Percentiles rank a stretch among this genome's conserved stretches.
These are phyloP conservation scores for Brassica nigra DNA, from an alignment of 345 rosid genomes.

Conservation along the genomic window DNA sequence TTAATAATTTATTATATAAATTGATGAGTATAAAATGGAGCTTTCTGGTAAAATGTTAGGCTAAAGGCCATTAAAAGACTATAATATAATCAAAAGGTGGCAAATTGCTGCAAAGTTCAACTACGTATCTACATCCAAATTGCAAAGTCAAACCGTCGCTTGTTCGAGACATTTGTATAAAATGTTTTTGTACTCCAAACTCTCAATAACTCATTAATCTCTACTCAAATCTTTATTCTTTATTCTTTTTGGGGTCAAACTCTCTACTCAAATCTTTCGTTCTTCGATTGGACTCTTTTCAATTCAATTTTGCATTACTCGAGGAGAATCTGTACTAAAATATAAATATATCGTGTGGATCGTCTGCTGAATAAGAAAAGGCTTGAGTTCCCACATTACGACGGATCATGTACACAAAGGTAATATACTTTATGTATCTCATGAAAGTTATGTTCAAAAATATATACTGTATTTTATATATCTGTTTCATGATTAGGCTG, in stretches of 20 bases:
- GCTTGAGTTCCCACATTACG: conserved; percentile 24
- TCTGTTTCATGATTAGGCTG: conserved; percentile 27
- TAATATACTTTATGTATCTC: background rate
- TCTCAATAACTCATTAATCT: conserved; percentile 26
- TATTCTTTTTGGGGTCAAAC: conserved; percentile 14
- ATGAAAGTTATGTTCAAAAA: background rate
- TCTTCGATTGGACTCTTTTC: conserved; percentile 26
- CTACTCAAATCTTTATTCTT: conserved; percentile 39
- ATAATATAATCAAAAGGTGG: conserved; percentile 26
- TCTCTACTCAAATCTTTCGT: background rate
- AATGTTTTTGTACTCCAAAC: conserved; percentile 5
- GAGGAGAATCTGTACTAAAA: conserved; percentile 25
- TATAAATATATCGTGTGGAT: conserved; percentile 38
- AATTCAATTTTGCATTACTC: conserved; percentile 14
- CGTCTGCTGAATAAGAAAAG: conserved; percentile 58
- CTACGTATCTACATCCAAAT: conserved; percentile 45
- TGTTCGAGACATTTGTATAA: conserved; percentile 24
- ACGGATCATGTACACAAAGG: background rate
- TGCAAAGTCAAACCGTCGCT: conserved; percentile 59
- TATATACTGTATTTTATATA: conserved; percentile 29
- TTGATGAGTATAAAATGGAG: background rate
- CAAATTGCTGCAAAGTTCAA: conserved; percentile 54
- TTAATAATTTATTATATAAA: background rate
- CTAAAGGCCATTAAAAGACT: conserved; percentile 48
- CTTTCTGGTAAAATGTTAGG: conserved; percentile 51